Conservation (phyloP, 768 basidiomycete species). For the Pleurotus platypus region DNA sequence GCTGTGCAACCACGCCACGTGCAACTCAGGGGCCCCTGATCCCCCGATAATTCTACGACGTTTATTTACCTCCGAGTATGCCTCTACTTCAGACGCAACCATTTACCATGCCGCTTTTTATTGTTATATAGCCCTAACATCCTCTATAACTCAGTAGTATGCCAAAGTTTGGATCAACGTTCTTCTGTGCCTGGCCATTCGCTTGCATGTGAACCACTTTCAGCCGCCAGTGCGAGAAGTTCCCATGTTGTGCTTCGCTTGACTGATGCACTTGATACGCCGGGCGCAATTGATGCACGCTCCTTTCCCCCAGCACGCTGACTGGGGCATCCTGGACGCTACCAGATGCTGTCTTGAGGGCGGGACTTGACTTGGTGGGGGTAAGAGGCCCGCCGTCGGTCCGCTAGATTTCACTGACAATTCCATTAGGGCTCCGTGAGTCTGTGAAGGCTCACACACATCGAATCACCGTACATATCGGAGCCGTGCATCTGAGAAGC, state of each 20-base stretch:
- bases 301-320: neutral
- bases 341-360: neutral
- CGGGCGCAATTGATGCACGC: neutral
- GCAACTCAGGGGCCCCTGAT: constrained; percentile 5
- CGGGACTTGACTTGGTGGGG: no score
- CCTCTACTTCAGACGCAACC: neutral
- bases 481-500: neutral
- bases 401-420: neutral
- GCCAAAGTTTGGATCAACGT: neutral
- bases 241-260: neutral
- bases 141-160: neutral
- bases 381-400: neutral
- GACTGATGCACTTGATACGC: neutral
- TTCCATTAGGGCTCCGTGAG: neutral
- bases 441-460: neutral
- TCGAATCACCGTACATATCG: neutral
- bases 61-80: neutral
- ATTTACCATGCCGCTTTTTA: neutral
- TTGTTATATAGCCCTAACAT: neutral
- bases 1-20: constrained; percentile 4
- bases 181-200: constrained; percentile 16
- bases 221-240: neutral
- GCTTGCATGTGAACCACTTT: constrained; percentile 6
- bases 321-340: neutral
- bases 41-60: constrained; percentile 4